Evolutionary conservation across 2,329 filamentous ascomycete genomes (phyloP).

Genomic region (Calonectria henricotiae): DNA sequence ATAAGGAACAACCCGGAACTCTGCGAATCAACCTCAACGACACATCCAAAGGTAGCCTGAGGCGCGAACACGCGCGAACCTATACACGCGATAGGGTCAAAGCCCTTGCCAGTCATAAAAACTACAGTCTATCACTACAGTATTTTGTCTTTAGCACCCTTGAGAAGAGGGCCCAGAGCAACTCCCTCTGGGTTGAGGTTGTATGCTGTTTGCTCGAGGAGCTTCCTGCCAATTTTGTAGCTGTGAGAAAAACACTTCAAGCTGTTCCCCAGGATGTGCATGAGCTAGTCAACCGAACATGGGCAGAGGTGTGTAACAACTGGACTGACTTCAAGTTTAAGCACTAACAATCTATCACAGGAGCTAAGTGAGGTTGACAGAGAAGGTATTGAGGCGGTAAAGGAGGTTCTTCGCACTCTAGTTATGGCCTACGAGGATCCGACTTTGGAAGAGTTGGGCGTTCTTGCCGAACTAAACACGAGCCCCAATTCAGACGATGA

Average conservation of each 20-base stretch:
- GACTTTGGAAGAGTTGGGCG: slow-evolving; percentile 32
- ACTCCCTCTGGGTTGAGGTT: slow-evolving; percentile 32
- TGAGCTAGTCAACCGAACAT: slow-evolving; percentile 29
- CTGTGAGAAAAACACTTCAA: slow-evolving; percentile 25
- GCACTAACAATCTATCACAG: slow-evolving; percentile 13
- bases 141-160: slow-evolving; percentile 34
- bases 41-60: slow-evolving; percentile 30
- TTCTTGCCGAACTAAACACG: slow-evolving; percentile 33
- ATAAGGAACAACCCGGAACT: slow-evolving; percentile 11
- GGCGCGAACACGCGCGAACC: slow-evolving; percentile 26
- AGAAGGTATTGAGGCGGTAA: slow-evolving; percentile 30
- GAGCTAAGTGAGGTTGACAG: slow-evolving; percentile 31
- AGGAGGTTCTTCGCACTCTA: slow-evolving; percentile 39
- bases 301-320: slow-evolving; percentile 31
- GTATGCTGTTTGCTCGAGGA: slow-evolving; percentile 29
- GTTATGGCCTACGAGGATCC: slow-evolving; percentile 37
- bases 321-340: too few relatives aligned
- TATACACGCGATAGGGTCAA: slow-evolving; percentile 29
- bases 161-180: slow-evolving; percentile 34
- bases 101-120: slow-evolving; percentile 20
- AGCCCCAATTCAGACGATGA: slow-evolving; percentile 10
- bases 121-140: slow-evolving; percentile 27
- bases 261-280: slow-evolving; percentile 32
- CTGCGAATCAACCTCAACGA: slow-evolving; percentile 36
- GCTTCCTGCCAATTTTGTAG: slow-evolving; percentile 28